These are phyloP conservation scores for Cryptococcus hybrid DNA, from an alignment of 1,284 basidiomycete genomes.

Conservation along the genomic window DNA sequence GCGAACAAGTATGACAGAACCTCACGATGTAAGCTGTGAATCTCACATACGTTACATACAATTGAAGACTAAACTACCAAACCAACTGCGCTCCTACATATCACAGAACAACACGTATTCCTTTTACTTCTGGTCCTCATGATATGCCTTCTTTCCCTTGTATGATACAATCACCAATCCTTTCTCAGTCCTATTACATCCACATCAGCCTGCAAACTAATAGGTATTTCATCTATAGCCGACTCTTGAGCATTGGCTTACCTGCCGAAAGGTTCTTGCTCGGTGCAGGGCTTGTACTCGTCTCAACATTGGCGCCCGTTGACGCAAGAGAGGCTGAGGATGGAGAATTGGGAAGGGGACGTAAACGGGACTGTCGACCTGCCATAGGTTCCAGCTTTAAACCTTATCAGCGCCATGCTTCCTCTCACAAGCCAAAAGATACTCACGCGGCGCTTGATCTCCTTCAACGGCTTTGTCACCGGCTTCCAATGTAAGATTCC, in stretches of 20 bases:
- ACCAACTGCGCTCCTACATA: too few relatives aligned
- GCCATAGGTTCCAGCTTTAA: conserved; percentile 46
- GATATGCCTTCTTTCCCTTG: too few relatives aligned
- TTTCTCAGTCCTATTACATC: conserved; percentile 14
- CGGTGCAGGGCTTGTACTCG: conserved; percentile 10
- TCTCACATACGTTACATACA: too few relatives aligned
- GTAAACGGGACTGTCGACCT: conserved; percentile 31
- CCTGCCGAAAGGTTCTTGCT: conserved; percentile 17
- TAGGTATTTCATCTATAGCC: not conserved
- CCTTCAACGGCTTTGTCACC: conserved; percentile 43
- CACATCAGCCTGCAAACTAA: not conserved
- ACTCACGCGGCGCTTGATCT: conserved; percentile 48
- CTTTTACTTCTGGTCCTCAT: too few relatives aligned
- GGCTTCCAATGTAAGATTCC: conserved; percentile 44
- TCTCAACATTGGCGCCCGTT: conserved; percentile 1
- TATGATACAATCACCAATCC: conserved; percentile 18
- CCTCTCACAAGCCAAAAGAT: not conserved
- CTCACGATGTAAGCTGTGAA: too few relatives aligned
- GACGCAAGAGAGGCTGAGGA: conserved; percentile 18
- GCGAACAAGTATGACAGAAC: too few relatives aligned
- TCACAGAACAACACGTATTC: too few relatives aligned
- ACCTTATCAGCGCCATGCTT: not conserved
- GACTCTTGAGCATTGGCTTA: conserved; percentile 6
- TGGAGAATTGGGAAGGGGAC: conserved; percentile 15
- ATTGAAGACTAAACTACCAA: too few relatives aligned